Evolutionary conservation across 2,329 filamentous ascomycete genomes (phyloP).

Genomic region (Fusarium begoniae): DNA sequence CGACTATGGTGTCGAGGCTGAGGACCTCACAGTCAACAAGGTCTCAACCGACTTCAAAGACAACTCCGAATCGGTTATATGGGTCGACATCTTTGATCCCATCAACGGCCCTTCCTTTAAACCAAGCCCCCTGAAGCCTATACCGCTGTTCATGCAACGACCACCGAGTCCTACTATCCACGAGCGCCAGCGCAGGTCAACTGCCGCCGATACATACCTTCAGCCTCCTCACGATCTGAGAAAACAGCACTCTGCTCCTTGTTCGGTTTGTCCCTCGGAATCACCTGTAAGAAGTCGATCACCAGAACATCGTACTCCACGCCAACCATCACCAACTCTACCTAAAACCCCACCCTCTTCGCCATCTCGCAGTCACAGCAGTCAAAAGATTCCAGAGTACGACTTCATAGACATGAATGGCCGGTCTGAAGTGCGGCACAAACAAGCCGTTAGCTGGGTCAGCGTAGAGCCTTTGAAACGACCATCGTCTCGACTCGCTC

Average conservation of each 20-base stretch:
- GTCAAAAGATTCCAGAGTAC: background rate
- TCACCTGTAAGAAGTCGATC: background rate
- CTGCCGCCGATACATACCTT: conserved; percentile 20
- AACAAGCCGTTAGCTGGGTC: conserved; percentile 39
- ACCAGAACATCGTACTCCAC: background rate
- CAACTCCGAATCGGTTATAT: conserved; percentile 51
- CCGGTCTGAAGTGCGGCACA: conserved; percentile 16
- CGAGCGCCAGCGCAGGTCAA: conserved; percentile 9
- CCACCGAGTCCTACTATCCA: conserved; percentile 27
- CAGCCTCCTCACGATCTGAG: conserved; percentile 10
- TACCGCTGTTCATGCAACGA: conserved; percentile 58
- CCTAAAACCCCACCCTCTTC: background rate
- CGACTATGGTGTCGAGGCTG: conserved; percentile 6
- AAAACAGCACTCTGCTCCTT: conserved; percentile 7
- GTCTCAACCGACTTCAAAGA: conserved; percentile 28
- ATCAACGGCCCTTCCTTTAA: conserved; percentile 57
- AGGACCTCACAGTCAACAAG: conserved; percentile 4
- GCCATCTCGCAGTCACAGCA: background rate
- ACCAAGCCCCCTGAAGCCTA: conserved; percentile 60
- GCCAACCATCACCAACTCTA: background rate
- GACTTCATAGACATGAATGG: background rate
- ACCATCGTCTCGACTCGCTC: conserved; percentile 49
- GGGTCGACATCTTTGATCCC: conserved; percentile 61
- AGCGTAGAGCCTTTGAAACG: conserved; percentile 52
- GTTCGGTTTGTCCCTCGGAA: background rate